A percentile compares a stretch with the other conserved stretches of the same genome.
These are phyloP conservation scores for Penicillium verhagenii DNA, from an alignment of 495 filamentous ascomycete genomes.

Conservation along the genomic window DNA sequence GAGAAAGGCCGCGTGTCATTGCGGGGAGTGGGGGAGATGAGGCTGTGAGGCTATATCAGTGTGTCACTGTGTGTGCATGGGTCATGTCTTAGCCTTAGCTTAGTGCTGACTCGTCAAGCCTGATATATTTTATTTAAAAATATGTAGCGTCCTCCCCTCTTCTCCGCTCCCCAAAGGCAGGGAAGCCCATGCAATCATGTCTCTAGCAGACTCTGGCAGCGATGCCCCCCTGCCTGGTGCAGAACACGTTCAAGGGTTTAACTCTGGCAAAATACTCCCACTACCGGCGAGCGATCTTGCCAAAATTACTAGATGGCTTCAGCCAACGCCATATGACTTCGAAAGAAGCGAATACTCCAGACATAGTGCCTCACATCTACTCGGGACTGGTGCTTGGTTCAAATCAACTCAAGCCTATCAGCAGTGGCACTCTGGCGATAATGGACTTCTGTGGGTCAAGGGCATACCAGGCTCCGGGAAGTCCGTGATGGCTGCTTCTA, in stretches of 20 bases:
- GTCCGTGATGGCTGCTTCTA: constrained; percentile 62
- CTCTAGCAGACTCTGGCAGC: not conserved
- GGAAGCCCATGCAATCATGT: not conserved
- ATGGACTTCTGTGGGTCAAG: constrained; percentile 17
- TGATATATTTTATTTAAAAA: not conserved
- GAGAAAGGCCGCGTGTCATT: too few species aligned
- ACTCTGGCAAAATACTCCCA: not conserved
- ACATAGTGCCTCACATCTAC: constrained; percentile 8
- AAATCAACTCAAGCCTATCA: constrained; percentile 11
- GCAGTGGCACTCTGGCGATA: constrained; percentile 8
- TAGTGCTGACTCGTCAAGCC: not conserved
- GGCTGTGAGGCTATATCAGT: not conserved
- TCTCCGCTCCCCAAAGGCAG: not conserved
- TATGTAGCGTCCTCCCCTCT: not conserved
- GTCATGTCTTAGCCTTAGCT: not conserved
- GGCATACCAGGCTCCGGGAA: constrained; percentile 91
- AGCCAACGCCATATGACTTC: constrained; percentile 17
- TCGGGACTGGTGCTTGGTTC: constrained; percentile 14
- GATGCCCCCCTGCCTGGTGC: not conserved
- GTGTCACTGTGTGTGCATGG: not conserved
- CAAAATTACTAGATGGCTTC: constrained; percentile 15
- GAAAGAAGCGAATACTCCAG: constrained; percentile 13
- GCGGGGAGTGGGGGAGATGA: not conserved
- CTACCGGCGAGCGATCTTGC: not conserved
- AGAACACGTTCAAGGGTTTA: not conserved